A percentile compares a stretch with the other conserved stretches of the same genome.
Conservation (phyloP, 2,329 filamentous ascomycete genomes). For the Paraphaeosphaeria minitans region DNA sequence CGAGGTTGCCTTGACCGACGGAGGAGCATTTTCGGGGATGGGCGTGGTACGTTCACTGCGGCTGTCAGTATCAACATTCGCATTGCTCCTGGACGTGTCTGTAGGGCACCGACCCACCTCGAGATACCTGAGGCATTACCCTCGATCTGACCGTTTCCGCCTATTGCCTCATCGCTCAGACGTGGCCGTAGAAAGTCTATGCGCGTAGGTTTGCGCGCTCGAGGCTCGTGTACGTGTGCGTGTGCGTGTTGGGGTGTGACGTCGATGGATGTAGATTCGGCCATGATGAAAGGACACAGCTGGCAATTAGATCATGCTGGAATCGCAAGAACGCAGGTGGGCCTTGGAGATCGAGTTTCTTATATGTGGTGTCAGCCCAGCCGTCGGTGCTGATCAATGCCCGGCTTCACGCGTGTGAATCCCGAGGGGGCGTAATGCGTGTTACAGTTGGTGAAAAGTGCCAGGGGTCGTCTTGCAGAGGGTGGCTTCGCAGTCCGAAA, state of each 20-base stretch:
- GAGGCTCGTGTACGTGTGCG: slow-evolving; percentile 37
- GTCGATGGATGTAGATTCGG: slow-evolving; percentile 40
- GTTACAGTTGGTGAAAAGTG: slow-evolving; percentile 5
- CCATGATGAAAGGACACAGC: slow-evolving; percentile 29
- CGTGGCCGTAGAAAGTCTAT: slow-evolving; percentile 44
- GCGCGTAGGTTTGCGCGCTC: slow-evolving; percentile 43
- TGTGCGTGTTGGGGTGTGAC: slow-evolving; percentile 28
- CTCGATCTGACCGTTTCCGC: slow-evolving; percentile 29
- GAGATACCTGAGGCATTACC: slow-evolving; percentile 40
- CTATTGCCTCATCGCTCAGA: slow-evolving; percentile 38
- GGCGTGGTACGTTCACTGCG: slow-evolving; percentile 82
- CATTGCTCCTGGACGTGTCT: slow-evolving; percentile 61
- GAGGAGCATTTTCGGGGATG: slow-evolving; percentile 86
- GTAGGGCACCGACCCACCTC: slow-evolving; percentile 60
- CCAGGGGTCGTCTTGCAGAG: slow-evolving; percentile 4
- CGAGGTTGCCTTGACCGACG: slow-evolving; percentile 84
- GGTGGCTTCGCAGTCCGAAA: slow-evolving; percentile 5
- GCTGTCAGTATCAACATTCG: slow-evolving; percentile 20
- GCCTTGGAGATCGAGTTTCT: slow-evolving; percentile 15
- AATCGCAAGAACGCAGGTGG: slow-evolving; percentile 8
- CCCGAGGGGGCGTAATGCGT: slow-evolving; percentile 13
- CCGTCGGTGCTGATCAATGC: slow-evolving; percentile 18
- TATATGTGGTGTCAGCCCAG: slow-evolving; percentile 34
- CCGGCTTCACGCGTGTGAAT: slow-evolving; percentile 13
- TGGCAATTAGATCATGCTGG: slow-evolving; percentile 34